Base-by-base conservation (phyloP, 768 basidiomycete genomes). In the Russula ochroleuca region DNA sequence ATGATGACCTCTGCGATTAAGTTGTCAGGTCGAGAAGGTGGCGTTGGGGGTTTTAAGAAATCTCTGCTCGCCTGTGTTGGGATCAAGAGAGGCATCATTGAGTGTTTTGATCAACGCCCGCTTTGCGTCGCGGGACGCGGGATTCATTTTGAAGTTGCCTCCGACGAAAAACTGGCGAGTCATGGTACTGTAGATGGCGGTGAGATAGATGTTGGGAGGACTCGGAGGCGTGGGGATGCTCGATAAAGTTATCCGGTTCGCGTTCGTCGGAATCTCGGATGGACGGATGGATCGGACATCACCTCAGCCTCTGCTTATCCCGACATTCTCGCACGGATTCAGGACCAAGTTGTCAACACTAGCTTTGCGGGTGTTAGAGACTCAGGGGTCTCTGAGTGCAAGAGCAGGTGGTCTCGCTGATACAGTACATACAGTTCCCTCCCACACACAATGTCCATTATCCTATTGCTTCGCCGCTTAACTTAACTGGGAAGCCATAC, bases 71-170 rank as follows among this genome's bases (percentile, higher is more conserved):
- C 95, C 94, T 58, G 88, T 87, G 41, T 80, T 73, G 25, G 84
- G 78, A 73, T 96, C 92, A 57, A 98, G 77, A 56, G 84, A 78
- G 57, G 93, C 92, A 4, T 84, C 76, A 78, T 97, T 97, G 59
- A 99, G 78, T 54, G 79, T 72, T 57, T 83, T 75, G 69, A 92
- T 76, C 71, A 99, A 83, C 49, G 78, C 76, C 67, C 78, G 78
- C 75, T 89, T 87, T 69, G 85, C 81, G 67, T 81, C 80, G 67
- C 79, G 79, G 41, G 86, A 83, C 63, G 79, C 78, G 33, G 90
- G 90, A 80, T 98, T 96, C 87, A 98, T 88, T 81, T 98, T 99
- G 85, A 96, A 98, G 83, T 98, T 98, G 35, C 94, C 92, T 67
- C 96, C 96, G 70, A 92, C 94, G 73, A 97, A 95, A 79, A 95